A percentile compares a stretch with the other conserved stretches of the same genome.
Evolutionary conservation across 108 stramenopile species (phyloP).

Genomic region (Aurantiochytrium sp.): DNA sequence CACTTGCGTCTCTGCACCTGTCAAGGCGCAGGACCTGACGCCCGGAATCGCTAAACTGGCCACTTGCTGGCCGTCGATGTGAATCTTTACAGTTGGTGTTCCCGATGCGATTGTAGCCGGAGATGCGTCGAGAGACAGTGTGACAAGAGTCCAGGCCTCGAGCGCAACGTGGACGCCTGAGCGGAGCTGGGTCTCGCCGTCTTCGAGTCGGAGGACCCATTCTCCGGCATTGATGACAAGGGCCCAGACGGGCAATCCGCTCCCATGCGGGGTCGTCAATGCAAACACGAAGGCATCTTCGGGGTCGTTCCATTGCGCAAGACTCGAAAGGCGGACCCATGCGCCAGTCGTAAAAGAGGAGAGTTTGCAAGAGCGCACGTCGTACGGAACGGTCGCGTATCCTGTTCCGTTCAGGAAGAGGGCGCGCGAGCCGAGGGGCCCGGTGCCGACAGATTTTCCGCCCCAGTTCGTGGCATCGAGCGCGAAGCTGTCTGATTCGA

Average conservation of each 20-base stretch:
- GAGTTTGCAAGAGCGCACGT: background rate
- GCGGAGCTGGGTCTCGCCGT: background rate
- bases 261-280: too few species aligned
- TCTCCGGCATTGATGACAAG: background rate
- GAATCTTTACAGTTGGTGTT: background rate
- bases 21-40: too few species aligned
- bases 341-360: background rate
- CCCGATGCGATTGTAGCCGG: background rate
- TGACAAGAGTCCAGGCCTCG: background rate
- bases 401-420: background rate
- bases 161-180: background rate
- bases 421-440: background rate
- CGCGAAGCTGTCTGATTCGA: background rate
- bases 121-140: background rate
- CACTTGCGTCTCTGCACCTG: background rate
- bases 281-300: too few species aligned
- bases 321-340: background rate
- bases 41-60: background rate
- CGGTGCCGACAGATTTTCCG: background rate
- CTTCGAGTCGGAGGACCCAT: background rate
- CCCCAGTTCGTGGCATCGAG: background rate
- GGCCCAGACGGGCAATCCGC: background rate
- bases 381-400: background rate
- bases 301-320: background rate
- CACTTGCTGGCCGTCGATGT: background rate